Conservation (phyloP, 1,284 basidiomycete genomes). For the Trichosporon inkin region DNA sequence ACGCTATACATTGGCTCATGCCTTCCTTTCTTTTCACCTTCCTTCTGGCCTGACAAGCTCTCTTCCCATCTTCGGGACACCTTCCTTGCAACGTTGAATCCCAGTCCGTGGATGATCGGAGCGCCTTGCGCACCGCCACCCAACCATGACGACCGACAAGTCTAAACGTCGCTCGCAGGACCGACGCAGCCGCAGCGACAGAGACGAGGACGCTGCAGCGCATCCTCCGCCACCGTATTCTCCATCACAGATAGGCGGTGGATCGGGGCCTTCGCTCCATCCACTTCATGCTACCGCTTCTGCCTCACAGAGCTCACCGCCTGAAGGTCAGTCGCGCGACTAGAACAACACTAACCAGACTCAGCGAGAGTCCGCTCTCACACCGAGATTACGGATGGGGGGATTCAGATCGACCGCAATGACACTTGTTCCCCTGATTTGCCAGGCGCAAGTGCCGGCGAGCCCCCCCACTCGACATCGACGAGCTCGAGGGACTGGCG, state of each 20-base stretch:
- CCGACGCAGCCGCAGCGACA: too few species aligned
- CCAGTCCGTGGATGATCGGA: too few species aligned
- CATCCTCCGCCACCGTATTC: neutral
- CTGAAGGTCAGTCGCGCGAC: neutral
- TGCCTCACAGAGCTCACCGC: neutral
- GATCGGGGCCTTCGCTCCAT: neutral
- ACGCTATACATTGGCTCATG: neutral
- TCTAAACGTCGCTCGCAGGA: too few species aligned
- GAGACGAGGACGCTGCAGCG: too few species aligned
- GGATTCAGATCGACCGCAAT: neutral
- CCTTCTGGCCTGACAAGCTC: too few species aligned
- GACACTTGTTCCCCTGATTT: neutral
- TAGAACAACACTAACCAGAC: neutral
- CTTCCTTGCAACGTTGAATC: too few species aligned
- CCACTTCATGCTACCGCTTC: neutral
- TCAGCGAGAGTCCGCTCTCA: neutral
- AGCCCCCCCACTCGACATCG: neutral
- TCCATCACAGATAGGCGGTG: neutral
- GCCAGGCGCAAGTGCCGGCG: neutral
- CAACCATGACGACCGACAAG: too few species aligned
- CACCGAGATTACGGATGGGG: neutral
- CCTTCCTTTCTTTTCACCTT: neutral
- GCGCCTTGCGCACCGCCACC: too few species aligned
- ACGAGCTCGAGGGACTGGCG: constrained; percentile 25
- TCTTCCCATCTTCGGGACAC: too few species aligned